Conservation (phyloP, 2,329 filamentous ascomycete species). For the Hymenoscyphus infarciens region DNA sequence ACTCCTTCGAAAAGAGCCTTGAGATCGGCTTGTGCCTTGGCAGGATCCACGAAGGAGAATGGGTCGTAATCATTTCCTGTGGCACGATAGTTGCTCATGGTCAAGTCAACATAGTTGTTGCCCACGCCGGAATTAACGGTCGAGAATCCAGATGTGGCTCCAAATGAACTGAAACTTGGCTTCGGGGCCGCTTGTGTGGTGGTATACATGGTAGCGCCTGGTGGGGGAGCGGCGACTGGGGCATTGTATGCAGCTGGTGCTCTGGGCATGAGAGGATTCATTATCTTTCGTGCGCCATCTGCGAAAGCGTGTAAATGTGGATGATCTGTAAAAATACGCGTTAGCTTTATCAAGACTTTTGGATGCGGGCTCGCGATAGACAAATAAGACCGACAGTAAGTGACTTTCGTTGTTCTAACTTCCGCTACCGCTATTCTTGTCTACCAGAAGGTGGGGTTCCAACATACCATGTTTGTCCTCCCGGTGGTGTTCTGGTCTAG, state of each 20-base stretch:
- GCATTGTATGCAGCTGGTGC: conserved; percentile 20
- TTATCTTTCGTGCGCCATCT: conserved; percentile 18
- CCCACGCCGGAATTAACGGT: conserved; percentile 25
- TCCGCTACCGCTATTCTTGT: no score
- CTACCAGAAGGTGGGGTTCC: no score
- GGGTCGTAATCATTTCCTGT: conserved; percentile 25
- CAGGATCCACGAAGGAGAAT: conserved; percentile 50
- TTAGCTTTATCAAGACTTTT: neutral
- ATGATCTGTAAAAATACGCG: conserved; percentile 21
- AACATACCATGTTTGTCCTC: conserved; percentile 26
- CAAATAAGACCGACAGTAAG: no score
- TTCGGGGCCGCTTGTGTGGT: conserved; percentile 30
- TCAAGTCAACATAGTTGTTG: conserved; percentile 34
- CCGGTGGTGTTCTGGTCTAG: conserved; percentile 33
- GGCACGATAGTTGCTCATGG: conserved; percentile 25
- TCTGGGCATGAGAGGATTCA: conserved; percentile 29
- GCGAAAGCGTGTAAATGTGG: conserved; percentile 31
- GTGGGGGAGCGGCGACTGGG: conserved; percentile 26
- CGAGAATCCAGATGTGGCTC: conserved; percentile 29
- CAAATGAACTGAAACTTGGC: conserved; percentile 33
- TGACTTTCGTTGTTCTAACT: no score
- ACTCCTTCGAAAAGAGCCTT: conserved; percentile 80
- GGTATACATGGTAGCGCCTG: conserved; percentile 25
- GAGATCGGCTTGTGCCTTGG: conserved; percentile 70
- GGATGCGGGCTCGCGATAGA: neutral